Base-by-base conservation (phyloP, 2,329 filamentous ascomycete species). In the Claviceps sp. region DNA sequence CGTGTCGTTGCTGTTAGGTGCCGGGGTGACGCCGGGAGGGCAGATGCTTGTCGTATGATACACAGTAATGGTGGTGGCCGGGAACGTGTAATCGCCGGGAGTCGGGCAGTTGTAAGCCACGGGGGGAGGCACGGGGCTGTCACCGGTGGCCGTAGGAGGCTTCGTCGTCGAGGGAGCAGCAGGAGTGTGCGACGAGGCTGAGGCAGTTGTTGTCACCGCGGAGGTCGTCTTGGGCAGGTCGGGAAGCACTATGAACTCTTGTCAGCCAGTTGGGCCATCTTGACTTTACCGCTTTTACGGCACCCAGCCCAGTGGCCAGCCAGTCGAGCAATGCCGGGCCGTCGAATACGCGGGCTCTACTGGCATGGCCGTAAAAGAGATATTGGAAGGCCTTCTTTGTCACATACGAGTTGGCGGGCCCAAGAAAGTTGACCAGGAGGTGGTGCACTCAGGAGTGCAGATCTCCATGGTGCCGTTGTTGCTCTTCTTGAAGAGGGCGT, bases 81-180 rank as follows among this genome's bases (percentile, higher is more conserved):
- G 81, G 74, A 87, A 80, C 58, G 85, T 88, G 74, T 88, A 89
- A 56, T 77, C 78, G 67, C 85, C 85, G 36, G 85, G 79, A 45
- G 80, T 82, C 50, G 79, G 70, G 75, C 75, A 83, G 49, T 70
- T 69, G 68, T 75, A 69, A 49, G 71, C 65, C 57, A 74, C 65
- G 20, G 75, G 74, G 22, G 77, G 80, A 26, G 70, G 66, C 49
- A 70, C 68, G 52, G 40, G 20, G 22, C 17, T 17, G 16, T 8
- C 16, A 75, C 66, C 36, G 71, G 62, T 54, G 54, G 45, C 60
- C 54, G 45, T 57, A 36, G 40, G 53, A 48, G 53, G 42, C 26
- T 40, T 5, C n/a, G 39, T 50, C 45, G 51, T 47, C 26, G 50
- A 43, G 5, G 49, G 29, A n/a, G 40, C 29, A 40, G 55, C 34